Base-by-base conservation (phyloP, 805 yeast genomes). In the Saturnispora quitensis region DNA sequence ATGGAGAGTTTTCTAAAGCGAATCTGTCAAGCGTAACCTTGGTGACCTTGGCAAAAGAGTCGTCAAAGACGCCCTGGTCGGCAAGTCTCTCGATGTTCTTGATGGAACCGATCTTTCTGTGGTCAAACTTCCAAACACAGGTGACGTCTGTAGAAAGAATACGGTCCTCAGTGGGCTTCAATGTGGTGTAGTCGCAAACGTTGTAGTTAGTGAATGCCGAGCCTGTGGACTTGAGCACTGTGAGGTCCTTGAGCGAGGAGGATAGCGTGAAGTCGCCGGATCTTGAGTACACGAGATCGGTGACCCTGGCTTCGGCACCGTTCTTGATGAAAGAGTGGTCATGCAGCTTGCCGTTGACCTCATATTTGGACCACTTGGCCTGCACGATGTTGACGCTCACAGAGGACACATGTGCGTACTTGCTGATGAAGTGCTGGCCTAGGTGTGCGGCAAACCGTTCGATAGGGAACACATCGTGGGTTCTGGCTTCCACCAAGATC, bases 181-280 rank as follows among this genome's bases (percentile, higher is more conserved):
- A 79, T 45, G 90, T 89, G 58, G 97, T 90, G 78, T 79, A 87
- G 66, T 90, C 96, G 71, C 95, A 89, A 52, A 73, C 73, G 72
- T 88, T 76, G 77, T 74, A 90, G 50, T 93, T 96, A 70, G 86
- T 82, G 73, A 90, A 90, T 86, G 86, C 87, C 36, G 97, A 89
- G 18, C 91, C 91, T 22, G 97, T 90, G 33, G 93, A 83, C 71
- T 90, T 90, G 67, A 88, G 78, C 28, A 88, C 91, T 4, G 91
- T 86, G 64, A 88, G 74, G 60, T 82, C 91, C 68, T 84, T 81
- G 63, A 88, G 74, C 38, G 86, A 80, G 5, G 93, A 83, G n/a
- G 75, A 68, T 55, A 90, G 68, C 43, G 68, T 65, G 69, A 75
- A 82, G 55, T 79, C 80, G 40, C 83, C 77, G 25, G 62, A 56